These are phyloP conservation scores for Cadophora sp. DNA, from an alignment of 2,329 filamentous ascomycete genomes.

Conservation along the genomic window DNA sequence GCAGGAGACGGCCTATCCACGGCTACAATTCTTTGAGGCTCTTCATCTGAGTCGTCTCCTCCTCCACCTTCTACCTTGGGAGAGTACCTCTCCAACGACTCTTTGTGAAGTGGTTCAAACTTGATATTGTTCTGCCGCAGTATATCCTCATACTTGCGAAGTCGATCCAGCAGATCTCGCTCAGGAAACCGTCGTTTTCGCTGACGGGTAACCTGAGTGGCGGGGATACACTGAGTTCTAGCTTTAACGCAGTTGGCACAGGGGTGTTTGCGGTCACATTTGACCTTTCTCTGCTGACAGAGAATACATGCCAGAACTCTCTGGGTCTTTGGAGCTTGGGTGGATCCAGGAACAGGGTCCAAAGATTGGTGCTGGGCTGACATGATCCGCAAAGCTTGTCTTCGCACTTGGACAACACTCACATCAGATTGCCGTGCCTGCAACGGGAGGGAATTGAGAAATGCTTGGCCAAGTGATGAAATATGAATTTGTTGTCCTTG, in stretches of 20 bases:
- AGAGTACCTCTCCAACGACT: constrained; percentile 33
- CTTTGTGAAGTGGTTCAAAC: constrained; percentile 41
- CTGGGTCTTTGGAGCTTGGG: constrained; percentile 33
- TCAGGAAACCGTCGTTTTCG: constrained; percentile 57
- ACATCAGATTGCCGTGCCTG: neutral
- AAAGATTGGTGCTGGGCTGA: neutral
- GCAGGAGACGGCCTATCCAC: constrained; percentile 37
- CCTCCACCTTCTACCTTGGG: constrained; percentile 15
- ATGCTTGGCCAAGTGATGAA: neutral
- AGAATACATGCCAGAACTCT: constrained; percentile 64
- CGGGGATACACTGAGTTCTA: constrained; percentile 65
- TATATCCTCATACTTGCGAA: constrained; percentile 42
- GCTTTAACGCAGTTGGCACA: constrained; percentile 73
- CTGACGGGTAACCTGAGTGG: constrained; percentile 54
- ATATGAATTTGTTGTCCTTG: neutral
- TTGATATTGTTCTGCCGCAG: constrained; percentile 41
- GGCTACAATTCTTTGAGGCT: constrained; percentile 33
- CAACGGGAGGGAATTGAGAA: neutral
- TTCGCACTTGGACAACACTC: neutral
- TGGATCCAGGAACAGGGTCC: neutral
- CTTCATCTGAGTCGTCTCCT: constrained; percentile 40
- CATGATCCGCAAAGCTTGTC: constrained; percentile 12
- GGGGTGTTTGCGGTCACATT: constrained; percentile 75
- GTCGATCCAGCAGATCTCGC: constrained; percentile 41
- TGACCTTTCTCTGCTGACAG: constrained; percentile 79